These are phyloP conservation scores for Aspergillus pseudoterreus DNA, from an alignment of 2,329 filamentous ascomycete species.

Conservation along the genomic window DNA sequence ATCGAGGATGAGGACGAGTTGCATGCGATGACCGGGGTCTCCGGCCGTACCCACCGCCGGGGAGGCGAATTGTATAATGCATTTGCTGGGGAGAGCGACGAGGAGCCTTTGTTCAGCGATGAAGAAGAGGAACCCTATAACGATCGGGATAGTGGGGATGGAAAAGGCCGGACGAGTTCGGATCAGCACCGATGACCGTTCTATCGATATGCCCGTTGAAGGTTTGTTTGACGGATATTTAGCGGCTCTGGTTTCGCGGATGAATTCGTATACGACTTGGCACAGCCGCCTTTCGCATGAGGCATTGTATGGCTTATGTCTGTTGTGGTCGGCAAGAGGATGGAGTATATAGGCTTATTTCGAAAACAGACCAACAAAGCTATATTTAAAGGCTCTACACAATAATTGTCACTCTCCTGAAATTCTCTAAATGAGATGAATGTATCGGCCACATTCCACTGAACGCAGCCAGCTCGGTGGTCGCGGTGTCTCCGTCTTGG, in stretches of 20 bases:
- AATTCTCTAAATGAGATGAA: background rate
- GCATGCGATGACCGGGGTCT: conserved; percentile 45
- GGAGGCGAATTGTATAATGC: conserved; percentile 96
- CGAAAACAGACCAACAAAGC: too few species aligned
- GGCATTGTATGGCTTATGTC: background rate
- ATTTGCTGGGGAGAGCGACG: conserved; percentile 89
- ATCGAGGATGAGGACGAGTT: conserved; percentile 73
- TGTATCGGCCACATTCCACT: background rate
- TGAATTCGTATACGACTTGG: too few species aligned
- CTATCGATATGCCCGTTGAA: too few species aligned
- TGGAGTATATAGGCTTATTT: too few species aligned
- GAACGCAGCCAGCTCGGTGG: background rate
- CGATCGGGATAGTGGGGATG: conserved; percentile 24
- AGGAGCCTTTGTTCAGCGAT: conserved; percentile 54
- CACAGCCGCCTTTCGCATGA: background rate
- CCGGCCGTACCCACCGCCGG: conserved; percentile 49
- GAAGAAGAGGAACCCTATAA: conserved; percentile 38
- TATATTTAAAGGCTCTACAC: too few species aligned
- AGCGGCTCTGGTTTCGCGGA: background rate
- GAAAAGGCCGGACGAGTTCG: conserved; percentile 11
- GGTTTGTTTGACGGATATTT: background rate
- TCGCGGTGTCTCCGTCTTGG: conserved; percentile 6
- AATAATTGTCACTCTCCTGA: too few species aligned
- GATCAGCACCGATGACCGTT: conserved; percentile 8
- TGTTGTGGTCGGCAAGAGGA: too few species aligned